Percentiles rank a stretch among this genome's conserved stretches.
phyloP scores from a whole-genome alignment of 768 basidiomycete genomes.

The Neoboletus subvelutipes region DNA sequence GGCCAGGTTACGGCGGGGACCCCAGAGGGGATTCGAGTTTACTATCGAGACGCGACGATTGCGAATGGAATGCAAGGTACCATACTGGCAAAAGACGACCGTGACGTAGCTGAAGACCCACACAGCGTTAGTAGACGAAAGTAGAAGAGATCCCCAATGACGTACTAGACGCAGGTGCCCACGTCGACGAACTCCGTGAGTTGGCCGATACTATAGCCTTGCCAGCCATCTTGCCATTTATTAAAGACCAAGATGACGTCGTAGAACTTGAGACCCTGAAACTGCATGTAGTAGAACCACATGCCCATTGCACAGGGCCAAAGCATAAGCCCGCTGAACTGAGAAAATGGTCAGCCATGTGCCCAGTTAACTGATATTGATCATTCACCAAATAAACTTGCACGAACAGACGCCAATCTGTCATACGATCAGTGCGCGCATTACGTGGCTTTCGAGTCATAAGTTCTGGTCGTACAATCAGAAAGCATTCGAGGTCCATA shows the following conservation, averaged over 20 bases:
- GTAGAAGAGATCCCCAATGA: constrained; percentile 6
- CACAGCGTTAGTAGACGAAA: neutral
- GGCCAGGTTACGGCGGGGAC: constrained; percentile 37
- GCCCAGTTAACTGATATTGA: neutral
- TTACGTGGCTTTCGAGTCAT: constrained; percentile 50
- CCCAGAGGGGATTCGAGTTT: constrained; percentile 34
- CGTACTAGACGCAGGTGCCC: constrained; percentile 45
- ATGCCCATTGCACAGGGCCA: constrained; percentile 45
- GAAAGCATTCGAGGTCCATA: neutral
- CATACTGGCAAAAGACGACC: constrained; percentile 31
- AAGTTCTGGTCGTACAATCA: constrained; percentile 33
- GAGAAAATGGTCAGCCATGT: constrained; percentile 1
- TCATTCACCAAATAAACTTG: constrained; percentile 45
- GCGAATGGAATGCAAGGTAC: constrained; percentile 25
- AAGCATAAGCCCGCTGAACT: constrained; percentile 45
- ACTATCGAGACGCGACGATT: constrained; percentile 32
- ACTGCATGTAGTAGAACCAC: constrained; percentile 41
- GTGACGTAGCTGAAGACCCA: constrained; percentile 35
- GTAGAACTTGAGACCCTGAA: constrained; percentile 34
- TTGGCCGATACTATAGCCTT: too few species aligned
- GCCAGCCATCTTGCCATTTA: too few species aligned
- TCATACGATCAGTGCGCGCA: constrained; percentile 46
- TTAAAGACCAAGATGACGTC: constrained; percentile 40
- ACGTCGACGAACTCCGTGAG: too few species aligned
- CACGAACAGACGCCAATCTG: constrained; percentile 48